Evolutionary conservation across 2,329 filamentous ascomycete genomes (phyloP), one percentile per base, ranked within the genome.

Genomic region (Fusarium sp.): DNA sequence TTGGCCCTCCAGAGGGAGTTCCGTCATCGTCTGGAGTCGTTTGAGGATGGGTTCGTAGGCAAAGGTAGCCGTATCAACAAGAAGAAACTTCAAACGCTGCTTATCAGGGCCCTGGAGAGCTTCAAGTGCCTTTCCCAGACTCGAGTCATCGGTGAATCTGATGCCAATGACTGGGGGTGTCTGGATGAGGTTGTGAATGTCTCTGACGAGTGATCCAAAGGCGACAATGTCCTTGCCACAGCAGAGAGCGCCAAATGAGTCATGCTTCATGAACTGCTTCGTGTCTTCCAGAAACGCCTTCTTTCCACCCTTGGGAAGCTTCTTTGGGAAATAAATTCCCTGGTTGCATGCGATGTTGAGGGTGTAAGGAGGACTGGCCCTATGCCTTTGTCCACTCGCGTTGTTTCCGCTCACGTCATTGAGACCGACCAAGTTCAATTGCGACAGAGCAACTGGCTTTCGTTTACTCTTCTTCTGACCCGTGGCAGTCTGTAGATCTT

Each of bases 11-110:
- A 94, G 81, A 0, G 91, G 88, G 0, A 93, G 62, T 2, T 90
- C 85, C 0, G 78, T 81, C 27, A 90, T 89, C 0, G 83, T 80
- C 76, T 93, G 87, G 1, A 94, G 81, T 2, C 88, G 85, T 56
- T 86, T 80, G 6, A 94, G 78, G 2, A 94, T 85, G 0, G 92
- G 92, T 62, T 93, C 90, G 64, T 91, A 93, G 0, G 92, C 90
- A 77, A 94, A 94, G 0, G 92, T 85, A 0, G 92, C 85, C 0
- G 92, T 92, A 46, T 93, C 87, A 0, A 94, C 87, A 3, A 91
- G 80, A 0, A 91, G 78, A 51, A 94, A 91, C 2, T 77, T 78
- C 4, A 88, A 66, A 0, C 66, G 61, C 0, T 71, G 42, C 38
- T 29, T 64, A 0, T 36, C 55, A 0, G 79, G 72, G 0, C 77